Base-by-base conservation (phyloP, 2,329 filamentous ascomycete genomes). In the Neofusicoccum cordaticola region DNA sequence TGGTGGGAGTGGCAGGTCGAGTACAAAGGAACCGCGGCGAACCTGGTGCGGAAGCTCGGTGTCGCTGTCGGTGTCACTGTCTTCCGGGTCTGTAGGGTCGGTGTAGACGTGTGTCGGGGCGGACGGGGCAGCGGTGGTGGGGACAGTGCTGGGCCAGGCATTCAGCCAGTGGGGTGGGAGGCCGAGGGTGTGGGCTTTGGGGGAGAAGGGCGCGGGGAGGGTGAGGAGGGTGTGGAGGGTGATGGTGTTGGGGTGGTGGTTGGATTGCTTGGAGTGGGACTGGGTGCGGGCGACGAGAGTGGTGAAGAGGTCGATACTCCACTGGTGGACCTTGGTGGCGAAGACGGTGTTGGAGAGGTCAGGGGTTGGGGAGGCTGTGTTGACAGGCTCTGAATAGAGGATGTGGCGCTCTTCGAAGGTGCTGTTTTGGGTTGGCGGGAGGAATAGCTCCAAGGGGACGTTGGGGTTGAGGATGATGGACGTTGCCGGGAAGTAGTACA, bases 301-400 rank as follows among this genome's bases (percentile, higher is more conserved):
- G 27, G 56, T 47, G 41, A 60, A 45, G n/a, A 60, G 56, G 56
- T 60, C 42, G 56, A 60, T 22, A 42, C 39, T 60, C 56, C 56
- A 60, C 3, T 47, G 39, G 56, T 48, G 42, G 11, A 60, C 42
- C 12, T 47, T 60, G 27, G 42, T 5, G 27, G 56, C 42, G 56
- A 60, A 60, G 31, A 45, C 27, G 56, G n/a, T 47, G 41, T 35
- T 31, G 15, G 56, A 31, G 27, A 60, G 56, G 56, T 47, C 31
- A 1, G n/a, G 56, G 4, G 41, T 11, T 17, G 42, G 42, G 7
- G 56, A 13, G 7, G 8, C 9, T 3, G 53, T 15, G 22, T 4
- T 31, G 9, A 12, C 6, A 2, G 15, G 41, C 3, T 44, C 15
- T 2, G 56, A 12, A 27, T 47, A 60, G 42, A 47, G n/a, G 42